These are phyloP conservation scores for Gillenia trifoliata DNA, from an alignment of 306 rosid species.

Conservation along the genomic window DNA sequence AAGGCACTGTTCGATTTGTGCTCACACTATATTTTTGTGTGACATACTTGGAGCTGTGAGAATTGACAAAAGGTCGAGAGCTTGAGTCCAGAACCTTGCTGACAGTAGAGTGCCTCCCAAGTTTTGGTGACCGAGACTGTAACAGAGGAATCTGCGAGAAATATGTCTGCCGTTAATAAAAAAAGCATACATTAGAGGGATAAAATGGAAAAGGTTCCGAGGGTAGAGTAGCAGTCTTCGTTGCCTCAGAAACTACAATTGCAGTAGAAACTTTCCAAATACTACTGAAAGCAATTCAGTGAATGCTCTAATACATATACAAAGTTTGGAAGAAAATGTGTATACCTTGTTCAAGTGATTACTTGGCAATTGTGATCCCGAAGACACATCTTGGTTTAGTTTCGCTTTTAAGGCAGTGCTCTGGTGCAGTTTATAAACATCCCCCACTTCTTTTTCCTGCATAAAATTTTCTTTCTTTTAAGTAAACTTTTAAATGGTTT, in stretches of 20 bases:
- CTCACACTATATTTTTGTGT: slow-evolving; percentile 24
- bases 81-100: slow-evolving; percentile 23
- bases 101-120: slow-evolving; percentile 35
- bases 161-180: not conserved
- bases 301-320: not conserved
- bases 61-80: slow-evolving; percentile 36
- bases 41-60: slow-evolving; percentile 26
- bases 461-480: not conserved
- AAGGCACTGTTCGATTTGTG: slow-evolving; percentile 27
- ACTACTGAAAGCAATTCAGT: not conserved
- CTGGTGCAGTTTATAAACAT: slow-evolving; percentile 35
- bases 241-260: not conserved
- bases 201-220: not conserved
- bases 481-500: not conserved
- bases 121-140: slow-evolving; percentile 40
- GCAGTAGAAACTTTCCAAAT: not conserved
- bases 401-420: slow-evolving; percentile 36
- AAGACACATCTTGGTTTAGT: slow-evolving; percentile 31
- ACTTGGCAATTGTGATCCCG: slow-evolving; percentile 28
- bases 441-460: slow-evolving; percentile 46
- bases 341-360: slow-evolving; percentile 48
- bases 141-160: slow-evolving; percentile 38
- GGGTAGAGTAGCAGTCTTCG: not conserved
- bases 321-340: not conserved
- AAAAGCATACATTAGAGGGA: not conserved